Percentiles rank a stretch among this genome's conserved stretches.
Conservation (phyloP, 345 rosid species). For the Toxicodendron radicans region DNA sequence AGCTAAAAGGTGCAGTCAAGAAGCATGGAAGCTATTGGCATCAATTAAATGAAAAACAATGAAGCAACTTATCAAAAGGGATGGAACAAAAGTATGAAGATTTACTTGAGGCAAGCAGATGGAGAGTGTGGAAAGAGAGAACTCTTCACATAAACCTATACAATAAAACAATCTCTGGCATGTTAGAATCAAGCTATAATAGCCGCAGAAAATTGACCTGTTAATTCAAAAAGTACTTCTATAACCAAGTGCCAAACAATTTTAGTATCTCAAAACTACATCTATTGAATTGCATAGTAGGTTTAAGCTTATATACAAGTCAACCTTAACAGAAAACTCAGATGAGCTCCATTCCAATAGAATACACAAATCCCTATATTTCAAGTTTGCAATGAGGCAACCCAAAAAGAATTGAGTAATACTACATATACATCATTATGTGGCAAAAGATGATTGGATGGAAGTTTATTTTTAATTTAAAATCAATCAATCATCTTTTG, state of each 20-base stretch:
- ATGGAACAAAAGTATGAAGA: conserved; percentile 10
- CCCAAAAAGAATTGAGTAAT: too few species aligned
- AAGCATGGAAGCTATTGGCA: too few species aligned
- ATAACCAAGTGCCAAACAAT: background rate
- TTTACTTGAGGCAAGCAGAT: conserved; percentile 75
- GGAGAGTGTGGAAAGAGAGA: conserved; percentile 77
- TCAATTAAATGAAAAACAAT: background rate
- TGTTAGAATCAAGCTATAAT: conserved; percentile 14
- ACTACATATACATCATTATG: too few species aligned
- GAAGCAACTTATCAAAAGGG: background rate
- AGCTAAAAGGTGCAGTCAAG: background rate
- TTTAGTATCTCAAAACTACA: background rate
- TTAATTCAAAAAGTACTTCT: background rate
- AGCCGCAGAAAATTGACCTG: background rate
- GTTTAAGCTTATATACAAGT: background rate
- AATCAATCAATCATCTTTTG: too few species aligned
- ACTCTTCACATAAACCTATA: conserved; percentile 81
- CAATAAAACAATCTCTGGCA: background rate
- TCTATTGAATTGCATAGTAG: background rate
- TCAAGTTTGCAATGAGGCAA: background rate
- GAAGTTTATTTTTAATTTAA: too few species aligned
- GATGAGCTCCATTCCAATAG: background rate
- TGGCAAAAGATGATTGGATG: too few species aligned
- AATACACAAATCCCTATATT: background rate
- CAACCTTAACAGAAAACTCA: background rate